Conservation (phyloP, 2,329 filamentous ascomycete species). For the Diaporthe aspalathi region DNA sequence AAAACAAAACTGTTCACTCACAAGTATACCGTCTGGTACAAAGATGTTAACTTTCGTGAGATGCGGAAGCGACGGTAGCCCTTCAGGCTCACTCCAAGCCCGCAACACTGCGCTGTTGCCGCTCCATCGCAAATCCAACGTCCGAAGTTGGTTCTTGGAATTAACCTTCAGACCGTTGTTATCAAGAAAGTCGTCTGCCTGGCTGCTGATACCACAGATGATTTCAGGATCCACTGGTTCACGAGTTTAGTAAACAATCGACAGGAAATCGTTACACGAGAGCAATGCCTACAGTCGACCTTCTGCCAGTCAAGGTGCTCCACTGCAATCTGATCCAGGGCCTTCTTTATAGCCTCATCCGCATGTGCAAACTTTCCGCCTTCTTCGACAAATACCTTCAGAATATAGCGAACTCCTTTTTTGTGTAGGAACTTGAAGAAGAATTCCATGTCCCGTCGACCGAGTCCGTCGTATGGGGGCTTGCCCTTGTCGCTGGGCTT, state of each 20-base stretch:
- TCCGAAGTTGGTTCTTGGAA: neutral
- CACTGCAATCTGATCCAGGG: neutral
- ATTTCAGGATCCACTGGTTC: neutral
- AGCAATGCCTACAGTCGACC: neutral
- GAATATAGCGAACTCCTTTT: neutral
- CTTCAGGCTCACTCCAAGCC: constrained; percentile 14
- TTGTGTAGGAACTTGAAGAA: neutral
- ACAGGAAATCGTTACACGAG: no score
- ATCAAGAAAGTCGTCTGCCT: neutral
- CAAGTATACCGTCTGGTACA: neutral
- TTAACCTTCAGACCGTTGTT: neutral
- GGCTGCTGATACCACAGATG: neutral
- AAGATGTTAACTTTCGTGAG: neutral
- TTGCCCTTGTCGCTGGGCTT: neutral
- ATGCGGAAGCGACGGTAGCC: neutral
- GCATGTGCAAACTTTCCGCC: neutral
- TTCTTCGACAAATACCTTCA: neutral
- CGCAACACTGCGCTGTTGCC: neutral
- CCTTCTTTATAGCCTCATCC: neutral
- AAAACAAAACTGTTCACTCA: neutral
- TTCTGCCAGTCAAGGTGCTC: constrained; percentile 11
- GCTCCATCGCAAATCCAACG: neutral
- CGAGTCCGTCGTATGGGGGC: neutral
- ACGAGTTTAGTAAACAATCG: neutral
- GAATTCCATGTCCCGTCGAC: constrained; percentile 1